These are phyloP conservation scores for Verticillium zaregamsianum DNA, from an alignment of 2,329 filamentous ascomycete species.

Conservation along the genomic window DNA sequence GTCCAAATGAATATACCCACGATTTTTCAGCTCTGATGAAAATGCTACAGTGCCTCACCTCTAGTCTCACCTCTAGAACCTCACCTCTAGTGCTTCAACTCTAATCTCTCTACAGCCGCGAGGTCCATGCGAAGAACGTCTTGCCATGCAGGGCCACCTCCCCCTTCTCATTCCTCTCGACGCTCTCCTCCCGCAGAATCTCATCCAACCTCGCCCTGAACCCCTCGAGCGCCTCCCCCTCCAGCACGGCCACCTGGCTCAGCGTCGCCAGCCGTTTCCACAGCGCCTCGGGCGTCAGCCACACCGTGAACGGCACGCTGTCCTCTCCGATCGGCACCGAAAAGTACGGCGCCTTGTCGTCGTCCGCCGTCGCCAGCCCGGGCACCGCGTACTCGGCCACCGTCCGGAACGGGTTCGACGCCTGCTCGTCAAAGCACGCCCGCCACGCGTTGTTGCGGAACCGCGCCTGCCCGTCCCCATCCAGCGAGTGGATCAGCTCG, in stretches of 20 bases:
- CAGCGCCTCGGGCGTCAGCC: constrained; percentile 53
- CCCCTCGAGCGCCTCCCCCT: constrained; percentile 42
- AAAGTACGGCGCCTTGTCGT: constrained; percentile 42
- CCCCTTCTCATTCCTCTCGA: constrained; percentile 55
- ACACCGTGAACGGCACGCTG: constrained; percentile 51
- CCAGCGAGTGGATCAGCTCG: constrained; percentile 49
- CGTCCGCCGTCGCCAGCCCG: constrained; percentile 6
- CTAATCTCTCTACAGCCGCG: constrained; percentile 27
- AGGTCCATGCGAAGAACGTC: constrained; percentile 62
- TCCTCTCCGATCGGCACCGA: constrained; percentile 57
- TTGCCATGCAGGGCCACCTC: constrained; percentile 61
- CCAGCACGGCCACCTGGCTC: constrained; percentile 61
- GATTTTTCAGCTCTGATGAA: background rate
- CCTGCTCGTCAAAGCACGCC: constrained; percentile 58
- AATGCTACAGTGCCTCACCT: background rate
- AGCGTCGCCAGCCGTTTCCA: constrained; percentile 63
- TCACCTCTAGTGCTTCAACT: background rate
- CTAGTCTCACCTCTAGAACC: background rate
- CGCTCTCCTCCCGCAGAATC: constrained; percentile 46
- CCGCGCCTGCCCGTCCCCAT: constrained; percentile 53
- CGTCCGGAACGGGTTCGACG: constrained; percentile 46
- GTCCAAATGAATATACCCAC: constrained; percentile 12
- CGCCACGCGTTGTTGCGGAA: constrained; percentile 65
- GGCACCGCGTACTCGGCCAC: constrained; percentile 34
- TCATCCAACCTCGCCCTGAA: constrained; percentile 49